Percentiles rank a stretch among this genome's conserved stretches.
Evolutionary conservation across 495 filamentous ascomycete genomes (phyloP).

Genomic region (Penicillium ucsense): DNA sequence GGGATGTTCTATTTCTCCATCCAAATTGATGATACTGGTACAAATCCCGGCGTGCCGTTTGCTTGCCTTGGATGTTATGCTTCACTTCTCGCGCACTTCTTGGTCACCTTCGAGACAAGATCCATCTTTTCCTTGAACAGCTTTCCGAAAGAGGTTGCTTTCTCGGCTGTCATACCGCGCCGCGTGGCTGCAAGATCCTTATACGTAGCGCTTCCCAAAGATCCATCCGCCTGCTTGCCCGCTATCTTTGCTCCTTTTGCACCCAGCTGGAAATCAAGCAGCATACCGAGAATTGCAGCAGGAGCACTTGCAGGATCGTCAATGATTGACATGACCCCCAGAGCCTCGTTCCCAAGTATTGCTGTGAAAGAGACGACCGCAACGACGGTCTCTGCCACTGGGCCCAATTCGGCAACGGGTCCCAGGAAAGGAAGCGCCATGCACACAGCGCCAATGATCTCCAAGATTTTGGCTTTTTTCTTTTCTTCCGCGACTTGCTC

Average conservation of each 20-base stretch:
- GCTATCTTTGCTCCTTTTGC: not conserved
- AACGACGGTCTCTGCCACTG: not conserved
- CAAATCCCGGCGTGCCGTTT: not conserved
- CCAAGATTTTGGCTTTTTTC: not conserved
- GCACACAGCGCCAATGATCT: slow-evolving; percentile 1
- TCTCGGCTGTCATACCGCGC: not conserved
- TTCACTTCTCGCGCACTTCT: not conserved
- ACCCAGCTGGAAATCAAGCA: not conserved
- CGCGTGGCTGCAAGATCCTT: not conserved
- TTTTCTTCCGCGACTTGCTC: not conserved
- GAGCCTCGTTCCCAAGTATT: not conserved
- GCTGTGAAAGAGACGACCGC: not conserved
- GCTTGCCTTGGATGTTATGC: no score
- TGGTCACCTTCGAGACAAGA: not conserved
- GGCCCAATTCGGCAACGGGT: not conserved
- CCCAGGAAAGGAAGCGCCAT: slow-evolving; percentile 1
- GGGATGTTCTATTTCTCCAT: no score
- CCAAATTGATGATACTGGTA: no score
- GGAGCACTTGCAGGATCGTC: not conserved
- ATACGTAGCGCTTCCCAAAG: not conserved
- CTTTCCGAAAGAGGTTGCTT: not conserved
- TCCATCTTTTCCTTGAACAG: not conserved
- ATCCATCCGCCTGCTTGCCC: not conserved
- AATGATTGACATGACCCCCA: not conserved
- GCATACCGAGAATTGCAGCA: not conserved